phyloP scores from a whole-genome alignment of 306 rosid species.

The Cajanus cajan region DNA sequence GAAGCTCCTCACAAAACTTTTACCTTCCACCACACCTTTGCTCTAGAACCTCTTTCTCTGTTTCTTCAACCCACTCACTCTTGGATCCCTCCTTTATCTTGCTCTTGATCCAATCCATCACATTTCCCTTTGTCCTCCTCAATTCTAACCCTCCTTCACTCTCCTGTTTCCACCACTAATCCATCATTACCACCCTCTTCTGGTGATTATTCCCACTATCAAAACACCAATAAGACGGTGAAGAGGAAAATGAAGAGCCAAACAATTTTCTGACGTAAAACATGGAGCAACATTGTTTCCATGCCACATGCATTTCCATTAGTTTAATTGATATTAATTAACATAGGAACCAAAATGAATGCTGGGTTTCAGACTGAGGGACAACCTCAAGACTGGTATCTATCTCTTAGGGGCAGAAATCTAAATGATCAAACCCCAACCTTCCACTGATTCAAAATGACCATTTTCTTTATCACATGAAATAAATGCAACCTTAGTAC shows the following conservation, averaged over 20 bases:
- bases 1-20: background rate
- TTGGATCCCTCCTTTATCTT: background rate
- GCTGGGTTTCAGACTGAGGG: background rate
- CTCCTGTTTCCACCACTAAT: background rate
- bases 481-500: background rate
- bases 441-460: background rate
- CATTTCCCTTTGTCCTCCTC: background rate
- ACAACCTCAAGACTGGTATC: background rate
- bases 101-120: background rate
- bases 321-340: background rate
- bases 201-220: background rate
- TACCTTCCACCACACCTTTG: background rate
- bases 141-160: background rate
- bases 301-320: background rate
- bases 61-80: background rate
- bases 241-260: background rate
- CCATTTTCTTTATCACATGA: background rate
- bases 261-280: background rate
- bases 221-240: background rate
- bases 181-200: background rate
- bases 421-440: background rate
- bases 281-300: background rate
- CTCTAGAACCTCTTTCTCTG: background rate
- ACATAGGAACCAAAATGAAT: background rate
- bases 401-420: background rate